Conservation (phyloP, 768 basidiomycete genomes). For the Leccinum uliginosum region DNA sequence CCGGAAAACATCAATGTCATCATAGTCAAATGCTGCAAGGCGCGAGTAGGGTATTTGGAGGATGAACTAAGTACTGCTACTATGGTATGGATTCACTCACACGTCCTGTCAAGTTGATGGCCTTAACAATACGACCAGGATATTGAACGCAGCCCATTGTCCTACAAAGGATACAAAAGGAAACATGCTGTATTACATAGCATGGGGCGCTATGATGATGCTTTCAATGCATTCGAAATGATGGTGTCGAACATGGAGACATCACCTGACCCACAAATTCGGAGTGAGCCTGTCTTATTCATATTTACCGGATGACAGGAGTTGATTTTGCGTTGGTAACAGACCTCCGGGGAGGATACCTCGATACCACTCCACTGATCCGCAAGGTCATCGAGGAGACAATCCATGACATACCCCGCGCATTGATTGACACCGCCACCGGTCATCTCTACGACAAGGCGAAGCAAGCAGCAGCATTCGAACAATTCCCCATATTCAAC, state of each 20-base stretch:
- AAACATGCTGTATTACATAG: background rate
- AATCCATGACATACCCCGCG: background rate
- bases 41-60: background rate
- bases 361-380: background rate
- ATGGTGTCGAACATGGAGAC: background rate
- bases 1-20: too few species aligned
- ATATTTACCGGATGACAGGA: background rate
- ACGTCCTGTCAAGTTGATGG: background rate
- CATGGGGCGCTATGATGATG: background rate
- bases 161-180: background rate
- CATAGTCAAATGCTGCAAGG: background rate
- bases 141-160: background rate
- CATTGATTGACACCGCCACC: too few species aligned
- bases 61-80: background rate
- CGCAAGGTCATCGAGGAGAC: background rate
- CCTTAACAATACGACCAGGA: background rate
- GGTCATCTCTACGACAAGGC: too few species aligned
- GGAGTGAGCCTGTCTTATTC: background rate
- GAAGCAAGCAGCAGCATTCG: background rate
- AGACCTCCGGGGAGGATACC: background rate
- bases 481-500: background rate
- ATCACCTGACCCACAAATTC: background rate
- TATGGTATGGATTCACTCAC: background rate
- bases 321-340: background rate
- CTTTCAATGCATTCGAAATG: background rate